phyloP scores from a whole-genome alignment of 108 stramenopile genomes.

The Fragilariopsis cylindrus region DNA sequence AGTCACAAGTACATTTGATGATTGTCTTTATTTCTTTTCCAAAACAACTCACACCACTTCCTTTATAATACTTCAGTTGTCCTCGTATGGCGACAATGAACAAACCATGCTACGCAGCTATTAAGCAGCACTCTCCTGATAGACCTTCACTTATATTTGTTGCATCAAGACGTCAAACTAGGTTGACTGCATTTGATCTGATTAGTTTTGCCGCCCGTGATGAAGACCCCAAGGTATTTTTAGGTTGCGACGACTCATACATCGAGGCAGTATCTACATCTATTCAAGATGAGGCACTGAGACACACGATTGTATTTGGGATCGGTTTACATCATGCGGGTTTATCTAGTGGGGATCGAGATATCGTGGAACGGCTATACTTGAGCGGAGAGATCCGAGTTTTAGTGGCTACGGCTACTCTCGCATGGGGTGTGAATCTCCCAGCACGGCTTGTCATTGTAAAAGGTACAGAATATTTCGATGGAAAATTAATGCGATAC shows the following conservation, averaged over 20 bases:
- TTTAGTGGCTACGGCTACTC: conserved; percentile 82
- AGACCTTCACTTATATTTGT: conserved; percentile 97
- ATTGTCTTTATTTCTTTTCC: neutral
- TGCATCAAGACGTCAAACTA: conserved; percentile 91
- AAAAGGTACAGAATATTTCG: conserved; percentile 99
- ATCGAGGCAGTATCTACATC: conserved; percentile 66
- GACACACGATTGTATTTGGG: conserved; percentile 95
- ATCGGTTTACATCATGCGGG: conserved; percentile 99
- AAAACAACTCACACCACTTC: neutral
- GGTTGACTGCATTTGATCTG: conserved; percentile 94
- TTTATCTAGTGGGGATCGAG: conserved; percentile 63
- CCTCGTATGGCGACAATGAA: conserved; percentile 99
- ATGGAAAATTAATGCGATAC: conserved; percentile 91
- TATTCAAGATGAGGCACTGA: conserved; percentile 85
- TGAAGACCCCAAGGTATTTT: conserved; percentile 72
- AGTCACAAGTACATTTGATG: conserved; percentile 8
- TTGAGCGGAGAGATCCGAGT: conserved; percentile 92
- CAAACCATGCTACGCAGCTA: conserved; percentile 98
- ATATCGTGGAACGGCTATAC: conserved; percentile 90
- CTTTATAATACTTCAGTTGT: conserved; percentile 6
- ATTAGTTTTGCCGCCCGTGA: conserved; percentile 87
- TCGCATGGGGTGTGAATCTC: conserved; percentile 93
- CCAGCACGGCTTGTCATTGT: conserved; percentile 66
- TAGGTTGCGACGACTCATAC: conserved; percentile 74
- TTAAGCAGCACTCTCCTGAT: conserved; percentile 89